These are phyloP conservation scores for Fusarium vanettenii DNA, from an alignment of 2,329 filamentous ascomycete genomes.

Conservation along the genomic window DNA sequence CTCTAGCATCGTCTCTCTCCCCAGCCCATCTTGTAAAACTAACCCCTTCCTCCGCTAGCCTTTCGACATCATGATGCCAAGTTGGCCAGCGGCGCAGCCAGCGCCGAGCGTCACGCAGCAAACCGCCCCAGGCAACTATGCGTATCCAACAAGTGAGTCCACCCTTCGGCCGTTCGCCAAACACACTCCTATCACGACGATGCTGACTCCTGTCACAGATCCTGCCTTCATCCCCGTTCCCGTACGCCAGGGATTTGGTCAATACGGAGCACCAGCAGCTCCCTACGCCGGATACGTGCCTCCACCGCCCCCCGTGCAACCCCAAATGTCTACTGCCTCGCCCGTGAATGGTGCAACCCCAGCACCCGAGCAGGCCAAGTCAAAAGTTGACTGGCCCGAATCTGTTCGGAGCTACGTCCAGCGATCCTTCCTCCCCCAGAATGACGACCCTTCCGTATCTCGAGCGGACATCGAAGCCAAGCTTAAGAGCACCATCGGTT, in stretches of 20 bases:
- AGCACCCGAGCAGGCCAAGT: constrained; percentile 54
- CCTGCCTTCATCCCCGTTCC: constrained; percentile 71
- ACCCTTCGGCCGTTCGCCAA: neutral
- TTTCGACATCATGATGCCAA: constrained; percentile 49
- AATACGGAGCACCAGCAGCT: constrained; percentile 54
- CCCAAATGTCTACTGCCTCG: constrained; percentile 40
- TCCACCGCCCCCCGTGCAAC: constrained; percentile 42
- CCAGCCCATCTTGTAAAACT: constrained; percentile 36
- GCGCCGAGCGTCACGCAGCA: constrained; percentile 56
- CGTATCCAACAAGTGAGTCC: constrained; percentile 54
- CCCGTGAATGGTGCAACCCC: constrained; percentile 44
- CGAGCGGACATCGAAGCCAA: constrained; percentile 83
- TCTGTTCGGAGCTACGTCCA: constrained; percentile 91
- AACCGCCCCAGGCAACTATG: constrained; percentile 49
- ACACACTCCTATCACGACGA: neutral
- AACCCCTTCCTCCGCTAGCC: constrained; percentile 38
- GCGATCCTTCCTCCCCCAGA: constrained; percentile 83
- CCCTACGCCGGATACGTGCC: constrained; percentile 48
- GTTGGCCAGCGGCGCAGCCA: constrained; percentile 52
- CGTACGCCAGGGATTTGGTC: constrained; percentile 70
- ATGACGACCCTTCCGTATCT: constrained; percentile 71
- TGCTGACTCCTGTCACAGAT: constrained; percentile 49
- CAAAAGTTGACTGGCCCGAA: constrained; percentile 82
- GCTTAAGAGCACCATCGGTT: constrained; percentile 86
- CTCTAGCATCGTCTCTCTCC: constrained; percentile 28